Evolutionary conservation across 148 eudicot species (phyloP).

Genomic region (Heliosperma pusillum): DNA sequence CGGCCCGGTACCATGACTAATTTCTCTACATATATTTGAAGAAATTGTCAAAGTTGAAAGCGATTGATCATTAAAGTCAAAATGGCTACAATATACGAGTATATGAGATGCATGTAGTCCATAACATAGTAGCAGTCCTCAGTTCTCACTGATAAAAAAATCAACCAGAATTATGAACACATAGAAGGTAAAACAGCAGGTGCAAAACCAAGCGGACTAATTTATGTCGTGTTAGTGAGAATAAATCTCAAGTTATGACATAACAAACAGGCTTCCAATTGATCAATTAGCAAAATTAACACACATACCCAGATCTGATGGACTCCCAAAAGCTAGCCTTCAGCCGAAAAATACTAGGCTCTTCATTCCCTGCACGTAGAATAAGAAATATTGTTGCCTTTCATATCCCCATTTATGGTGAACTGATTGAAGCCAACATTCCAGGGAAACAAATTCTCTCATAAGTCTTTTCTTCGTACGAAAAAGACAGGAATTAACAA

Average conservation of each 20-base stretch:
- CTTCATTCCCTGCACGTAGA: constrained; percentile 51
- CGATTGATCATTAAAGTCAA: no score
- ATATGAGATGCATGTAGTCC: neutral
- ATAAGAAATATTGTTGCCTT: neutral
- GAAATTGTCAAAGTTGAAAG: neutral
- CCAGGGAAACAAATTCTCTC: neutral
- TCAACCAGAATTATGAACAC: neutral
- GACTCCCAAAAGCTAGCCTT: constrained; percentile 88
- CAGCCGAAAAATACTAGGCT: constrained; percentile 40
- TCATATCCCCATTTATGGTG: neutral
- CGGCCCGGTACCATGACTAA: no score
- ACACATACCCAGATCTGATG: constrained; percentile 77
- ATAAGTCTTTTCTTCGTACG: neutral
- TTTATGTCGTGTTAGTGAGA: neutral
- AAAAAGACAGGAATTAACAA: neutral
- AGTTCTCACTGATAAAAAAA: neutral
- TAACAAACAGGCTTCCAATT: neutral
- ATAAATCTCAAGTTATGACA: neutral
- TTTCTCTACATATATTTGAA: neutral
- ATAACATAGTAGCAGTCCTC: neutral
- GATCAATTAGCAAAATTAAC: constrained; percentile 9
- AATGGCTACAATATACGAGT: no score
- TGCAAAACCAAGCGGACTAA: neutral
- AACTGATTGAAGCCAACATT: neutral
- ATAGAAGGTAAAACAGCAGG: neutral